Evolutionary conservation across 2,329 filamentous ascomycete species (phyloP), one percentile per base, ranked within the genome.

Genomic region (Ophiobolus disseminans): DNA sequence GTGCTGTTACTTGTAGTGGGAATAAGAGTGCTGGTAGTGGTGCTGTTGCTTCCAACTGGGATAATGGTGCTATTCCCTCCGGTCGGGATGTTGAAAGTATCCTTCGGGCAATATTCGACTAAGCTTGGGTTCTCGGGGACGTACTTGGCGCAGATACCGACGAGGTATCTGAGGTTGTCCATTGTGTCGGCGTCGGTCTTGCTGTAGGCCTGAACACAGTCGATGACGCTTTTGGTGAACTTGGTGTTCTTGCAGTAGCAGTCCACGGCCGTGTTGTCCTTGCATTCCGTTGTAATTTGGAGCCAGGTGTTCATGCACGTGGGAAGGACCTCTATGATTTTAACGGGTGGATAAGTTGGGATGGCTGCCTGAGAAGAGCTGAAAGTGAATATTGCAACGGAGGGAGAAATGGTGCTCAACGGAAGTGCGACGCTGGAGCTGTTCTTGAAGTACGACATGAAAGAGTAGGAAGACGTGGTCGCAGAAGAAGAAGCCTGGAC

Each of bases 241-340:
- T 84, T 78, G 52, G 81, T 73, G 69, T 88, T 83, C 62, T 89
- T 88, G 85, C 93, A 97, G 87, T 90, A 96, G 85, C 93, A 97
- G 59, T 77, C 75, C 50, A 81, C 76, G 69, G 96, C 90, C 34
- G 88, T 87, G 86, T 96, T 96, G 78, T 90, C 86, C 64, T 82
- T 81, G 84, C 93, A 97, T n/a, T 44, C 40, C 69, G 83, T 78
- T 40, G 88, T 83, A 71, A 84, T 83, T 66, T 67, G 55, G 32
- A 96, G 76, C 90, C 91, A 97, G 66, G 91, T 95, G 83, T 93
- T 94, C 76, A 97, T 79, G 80, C 93, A 97, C 69, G 85, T 85
- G 56, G 93, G 92, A 40, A 97, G 87, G 38, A 92, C 83, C 20
- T 80, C 76, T n/a, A 25, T 35, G 11, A 38, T 35, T 19, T 34